Conservation (phyloP, 2,329 filamentous ascomycete species). For the Aureobasidium sp. region DNA sequence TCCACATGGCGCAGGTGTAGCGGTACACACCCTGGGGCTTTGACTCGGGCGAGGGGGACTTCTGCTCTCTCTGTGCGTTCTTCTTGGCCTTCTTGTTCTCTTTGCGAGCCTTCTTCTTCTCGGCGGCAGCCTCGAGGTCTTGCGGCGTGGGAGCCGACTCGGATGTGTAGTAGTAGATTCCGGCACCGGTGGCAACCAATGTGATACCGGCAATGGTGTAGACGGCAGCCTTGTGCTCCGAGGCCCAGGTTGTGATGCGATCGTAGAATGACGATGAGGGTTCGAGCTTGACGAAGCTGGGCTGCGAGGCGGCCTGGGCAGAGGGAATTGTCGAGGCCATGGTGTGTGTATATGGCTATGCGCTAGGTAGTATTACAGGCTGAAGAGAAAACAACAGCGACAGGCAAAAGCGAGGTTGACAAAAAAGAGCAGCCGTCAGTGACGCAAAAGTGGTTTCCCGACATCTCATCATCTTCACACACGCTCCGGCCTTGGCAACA, state of each 20-base stretch:
- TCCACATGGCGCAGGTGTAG: not conserved
- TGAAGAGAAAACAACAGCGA: not conserved
- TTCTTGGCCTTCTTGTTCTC: constrained; percentile 80
- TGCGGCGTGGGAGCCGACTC: constrained; percentile 40
- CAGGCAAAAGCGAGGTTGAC: not conserved
- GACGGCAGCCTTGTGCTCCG: constrained; percentile 89
- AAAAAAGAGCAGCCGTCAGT: not conserved
- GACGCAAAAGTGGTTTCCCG: not conserved
- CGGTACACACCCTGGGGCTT: not conserved
- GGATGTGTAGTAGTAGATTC: constrained; percentile 82
- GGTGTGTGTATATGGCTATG: constrained; percentile 1
- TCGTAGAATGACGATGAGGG: constrained; percentile 64
- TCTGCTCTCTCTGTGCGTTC: constrained; percentile 40
- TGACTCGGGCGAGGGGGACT: constrained; percentile 17
- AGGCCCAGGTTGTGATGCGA: constrained; percentile 81
- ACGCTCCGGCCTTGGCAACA: not conserved
- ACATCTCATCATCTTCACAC: not conserved
- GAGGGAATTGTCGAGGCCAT: constrained; percentile 8
- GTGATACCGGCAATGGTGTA: constrained; percentile 96
- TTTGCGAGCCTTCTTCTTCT: constrained; percentile 79
- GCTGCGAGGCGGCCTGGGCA: not conserved
- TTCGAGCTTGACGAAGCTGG: constrained; percentile 11
- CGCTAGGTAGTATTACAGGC: not conserved
- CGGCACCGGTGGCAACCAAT: constrained; percentile 81
- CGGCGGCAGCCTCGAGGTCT: constrained; percentile 24